A percentile compares a stretch with the other conserved stretches of the same genome.
Evolutionary conservation across 306 rosid species (phyloP).

Genomic region (Acacia crassicarpa): DNA sequence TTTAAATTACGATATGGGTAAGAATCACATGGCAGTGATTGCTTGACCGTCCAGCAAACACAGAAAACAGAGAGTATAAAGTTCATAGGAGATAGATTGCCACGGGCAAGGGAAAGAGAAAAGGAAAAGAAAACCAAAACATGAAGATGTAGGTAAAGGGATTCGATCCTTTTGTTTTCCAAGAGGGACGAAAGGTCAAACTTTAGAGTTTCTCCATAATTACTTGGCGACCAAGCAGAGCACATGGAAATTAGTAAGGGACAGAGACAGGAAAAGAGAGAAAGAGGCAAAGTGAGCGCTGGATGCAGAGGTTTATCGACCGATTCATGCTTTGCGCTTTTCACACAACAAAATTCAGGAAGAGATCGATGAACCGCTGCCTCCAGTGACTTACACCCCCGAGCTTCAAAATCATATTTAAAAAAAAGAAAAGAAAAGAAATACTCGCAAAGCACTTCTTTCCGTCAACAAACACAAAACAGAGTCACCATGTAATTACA

Average conservation of each 20-base stretch:
- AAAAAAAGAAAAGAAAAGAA: neutral
- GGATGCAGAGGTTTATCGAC: constrained; percentile 97
- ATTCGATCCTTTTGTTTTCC: neutral
- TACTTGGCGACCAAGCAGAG: neutral
- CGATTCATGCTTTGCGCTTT: constrained; percentile 62
- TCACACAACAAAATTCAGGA: constrained; percentile 39
- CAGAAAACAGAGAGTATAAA: no score
- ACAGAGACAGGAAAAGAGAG: neutral
- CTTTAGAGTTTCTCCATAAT: neutral
- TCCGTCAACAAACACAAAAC: neutral
- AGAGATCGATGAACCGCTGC: constrained; percentile 25
- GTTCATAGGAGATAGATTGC: neutral
- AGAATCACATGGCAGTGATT: no score
- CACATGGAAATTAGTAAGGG: neutral
- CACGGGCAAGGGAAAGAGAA: neutral
- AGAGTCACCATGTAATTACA: neutral
- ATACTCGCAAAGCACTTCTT: neutral
- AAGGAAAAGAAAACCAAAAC: neutral
- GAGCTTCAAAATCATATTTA: neutral
- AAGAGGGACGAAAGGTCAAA: neutral
- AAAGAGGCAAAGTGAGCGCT: constrained; percentile 56
- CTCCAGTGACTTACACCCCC: constrained; percentile 18
- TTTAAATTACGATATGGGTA: neutral
- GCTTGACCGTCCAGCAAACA: no score
- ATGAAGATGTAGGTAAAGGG: neutral